Percentiles rank a stretch among this genome's conserved stretches.
phyloP scores from a whole-genome alignment of 1,284 basidiomycete species.

The Cryptococcus hybrid region DNA sequence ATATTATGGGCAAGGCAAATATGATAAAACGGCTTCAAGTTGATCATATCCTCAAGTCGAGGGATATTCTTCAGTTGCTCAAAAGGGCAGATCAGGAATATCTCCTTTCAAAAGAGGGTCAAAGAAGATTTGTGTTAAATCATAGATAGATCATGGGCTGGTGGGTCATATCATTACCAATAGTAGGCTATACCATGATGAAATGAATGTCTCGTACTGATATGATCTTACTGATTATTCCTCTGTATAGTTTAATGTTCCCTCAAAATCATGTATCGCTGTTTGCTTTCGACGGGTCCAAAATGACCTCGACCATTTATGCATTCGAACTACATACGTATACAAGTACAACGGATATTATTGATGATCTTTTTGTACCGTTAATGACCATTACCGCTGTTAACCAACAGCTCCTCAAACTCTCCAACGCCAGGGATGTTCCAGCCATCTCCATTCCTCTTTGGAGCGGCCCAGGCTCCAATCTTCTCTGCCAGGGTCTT shows the following conservation, averaged over 20 bases:
- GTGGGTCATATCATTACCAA: no score
- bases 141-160: no score
- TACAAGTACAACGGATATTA: no score
- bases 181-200: no score
- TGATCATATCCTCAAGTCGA: conserved; percentile 25
- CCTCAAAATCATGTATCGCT: no score
- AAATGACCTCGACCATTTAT: no score
- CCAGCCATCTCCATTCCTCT: conserved; percentile 8
- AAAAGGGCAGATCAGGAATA: conserved; percentile 14
- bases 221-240: no score
- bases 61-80: conserved; percentile 11
- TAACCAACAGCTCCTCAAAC: conserved; percentile 36
- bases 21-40: conserved; percentile 15
- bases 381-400: neutral
- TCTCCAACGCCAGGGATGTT: conserved; percentile 38
- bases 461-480: conserved; percentile 17
- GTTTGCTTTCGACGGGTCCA: no score
- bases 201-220: no score
- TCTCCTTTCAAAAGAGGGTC: conserved; percentile 11
- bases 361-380: no score
- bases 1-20: conserved; percentile 18
- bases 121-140: conserved; percentile 4
- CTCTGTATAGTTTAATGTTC: no score
- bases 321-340: no score
- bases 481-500: conserved; percentile 34